Evolutionary conservation across 805 yeast genomes (phyloP), one percentile per base, ranked within the genome.

Genomic region (Dipodascopsis uninucleata): DNA sequence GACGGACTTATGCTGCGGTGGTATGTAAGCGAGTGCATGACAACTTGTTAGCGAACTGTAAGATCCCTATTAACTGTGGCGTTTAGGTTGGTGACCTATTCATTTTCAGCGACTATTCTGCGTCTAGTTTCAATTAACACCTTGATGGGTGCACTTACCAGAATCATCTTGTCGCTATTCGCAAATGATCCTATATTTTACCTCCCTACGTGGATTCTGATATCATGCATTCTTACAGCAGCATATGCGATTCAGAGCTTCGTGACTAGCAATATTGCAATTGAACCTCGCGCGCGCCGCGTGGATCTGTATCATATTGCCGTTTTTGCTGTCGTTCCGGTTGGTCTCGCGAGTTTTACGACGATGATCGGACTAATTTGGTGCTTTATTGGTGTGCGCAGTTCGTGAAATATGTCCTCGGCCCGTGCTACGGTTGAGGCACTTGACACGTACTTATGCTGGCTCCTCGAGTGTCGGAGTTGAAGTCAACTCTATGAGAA

Each of bases 301-400:
- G 85, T 89, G 48, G 95, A 90, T 62, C 71, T 89, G 43, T 86
- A 47, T 20, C 55, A 46, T 23, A 85, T 93, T 39, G 87, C 85
- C 0, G 97, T 90, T 1, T 90, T 86, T 68, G 97, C 97, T 1
- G 98, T 90, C 31, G 96, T 90, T n/a, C 98, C 98, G 0, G 87
- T 90, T 14, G 97, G 98, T 0, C 60, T 90, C 48, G 97, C 97
- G 3, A 85, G 96, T 57, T 90, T 93, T 59, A 66, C 89, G 20
- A 88, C 97, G 2, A 86, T 89, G 95, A 71, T 88, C 28, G 93
- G 89, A 0, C 67, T 90, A 29, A 67, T 90, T 14, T 68, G 97
- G 49, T 41, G 53, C 39, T 17, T 49, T 5, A 31, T 36, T 21
- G 40, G 37, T 4, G 38, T 46, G 7, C 49, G 49, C 36, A n/a